Base-by-base conservation (phyloP, 257 asterid species). In the Ajuga chamaepitys region DNA sequence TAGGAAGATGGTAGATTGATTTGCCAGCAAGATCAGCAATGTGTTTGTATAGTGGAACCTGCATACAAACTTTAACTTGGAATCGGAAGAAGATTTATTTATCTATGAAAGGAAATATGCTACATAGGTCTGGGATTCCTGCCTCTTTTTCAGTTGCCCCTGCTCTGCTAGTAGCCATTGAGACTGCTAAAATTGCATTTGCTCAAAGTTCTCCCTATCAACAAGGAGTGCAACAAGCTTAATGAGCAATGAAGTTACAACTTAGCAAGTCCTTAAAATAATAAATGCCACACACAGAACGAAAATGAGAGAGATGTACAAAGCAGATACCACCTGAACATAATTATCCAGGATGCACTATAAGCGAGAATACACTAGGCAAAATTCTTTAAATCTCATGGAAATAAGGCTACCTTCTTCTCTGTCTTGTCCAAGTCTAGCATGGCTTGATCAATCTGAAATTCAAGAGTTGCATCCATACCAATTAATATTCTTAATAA, bases 101-200 rank as follows among this genome's bases (percentile, higher is more conserved):
- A 62, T 57, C 57, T 18, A 54, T 9, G 9, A 41, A 46, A 44
- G 61, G 54, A 17, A 26, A 54, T 38, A 17, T 65, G 46, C 50
- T 30, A 37, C 5, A 52, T 48, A 54, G 53, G 64, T 59, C 64
- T 35, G 47, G 54, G 50, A 44, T 67, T 50, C 79, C 50, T 81
- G 71, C 99, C 97, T 94, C 97, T 73, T 86, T 94, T 74, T 90
- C 96, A 75, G 97, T 95, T 46, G 99, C 99, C 38, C 97, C 99
- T 63, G 99, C 97, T 83, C 83, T 90, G 86, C 97, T 88, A 74
- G 99, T 95, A 54, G 99, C 99, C 81, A 94, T 83, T 55, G 99
- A 94, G 51, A 94, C 99, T 14, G 99, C 99, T 66, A 94, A 74
- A 81, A 90, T 78, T 62, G 97, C 99, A 85, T 94, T 94, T 38